Base-by-base conservation (phyloP, 2,329 filamentous ascomycete species). In the Scytalidium sp. region DNA sequence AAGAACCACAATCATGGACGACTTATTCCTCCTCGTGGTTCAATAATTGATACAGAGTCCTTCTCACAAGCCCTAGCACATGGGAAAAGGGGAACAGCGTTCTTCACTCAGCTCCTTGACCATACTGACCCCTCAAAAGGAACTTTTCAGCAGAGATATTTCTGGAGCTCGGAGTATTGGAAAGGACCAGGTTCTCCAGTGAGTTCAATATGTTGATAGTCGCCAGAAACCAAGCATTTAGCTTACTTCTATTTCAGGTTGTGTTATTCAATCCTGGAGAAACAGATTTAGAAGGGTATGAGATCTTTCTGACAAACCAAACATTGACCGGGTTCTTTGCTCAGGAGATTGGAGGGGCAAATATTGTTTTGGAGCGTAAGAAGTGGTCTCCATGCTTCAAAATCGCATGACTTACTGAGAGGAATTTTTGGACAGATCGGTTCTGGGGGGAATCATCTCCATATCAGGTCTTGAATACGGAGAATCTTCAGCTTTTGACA, bases 401-500 rank as follows among this genome's bases (percentile, higher is more conserved):
- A n/a, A 36, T 10, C 5, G 13, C 7, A 36, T n/a, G 13, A 36
- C 7, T 36, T 5, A 36, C 32, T 15, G 13, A n/a, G n/a, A n/a
- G n/a, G n/a, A n/a, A n/a, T n/a, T 36, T 15, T 36, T 15, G 13
- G 57, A 17, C 8, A 73, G 70, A 82, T 56, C 72, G 78, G 7
- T 81, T 80, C 62, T 82, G 74, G 72, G 79, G 79, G 2, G 67
- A 68, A 11, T 80, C 75, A 7, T 71, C 72, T 1, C 78, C 79
- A 0, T 80, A 70, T 55, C 53, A 65, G 6, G 57, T 71, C 9
- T 67, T 79, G 41, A 75, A 73, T 0, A 75, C 76, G 1, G 69
- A 75, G 52, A 78, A 74, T 39, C 62, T 83, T 51, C 71, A 75
- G 51, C 75, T 78, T 45, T 64, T 81, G 27, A 81, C 72, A 1